Evolutionary conservation across 2,329 filamentous ascomycete genomes (phyloP).

Genomic region (Colletotrichum echinochloae): DNA sequence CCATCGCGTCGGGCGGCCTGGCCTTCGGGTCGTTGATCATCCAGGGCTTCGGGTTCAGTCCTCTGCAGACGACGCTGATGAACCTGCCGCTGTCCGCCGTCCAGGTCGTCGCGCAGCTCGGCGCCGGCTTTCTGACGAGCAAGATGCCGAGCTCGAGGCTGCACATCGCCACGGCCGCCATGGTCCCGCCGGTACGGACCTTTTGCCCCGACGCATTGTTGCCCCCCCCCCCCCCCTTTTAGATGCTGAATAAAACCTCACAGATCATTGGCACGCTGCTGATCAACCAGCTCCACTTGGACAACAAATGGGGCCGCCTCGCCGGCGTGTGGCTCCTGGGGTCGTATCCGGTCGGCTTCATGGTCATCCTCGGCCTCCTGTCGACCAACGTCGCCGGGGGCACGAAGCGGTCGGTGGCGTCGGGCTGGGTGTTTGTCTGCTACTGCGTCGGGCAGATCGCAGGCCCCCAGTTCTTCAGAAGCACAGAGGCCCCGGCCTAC

Average conservation of each 20-base stretch:
- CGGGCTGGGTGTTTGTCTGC: constrained; percentile 48
- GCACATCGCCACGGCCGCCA: constrained; percentile 28
- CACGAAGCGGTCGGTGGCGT: constrained; percentile 47
- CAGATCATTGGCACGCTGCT: constrained; percentile 34
- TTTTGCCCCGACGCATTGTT: too few species aligned
- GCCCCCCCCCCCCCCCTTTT: too few species aligned
- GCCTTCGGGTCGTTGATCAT: constrained; percentile 55
- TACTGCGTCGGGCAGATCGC: constrained; percentile 49
- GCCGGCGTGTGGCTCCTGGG: constrained; percentile 35
- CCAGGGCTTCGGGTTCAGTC: constrained; percentile 66
- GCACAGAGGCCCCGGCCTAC: constrained; percentile 32
- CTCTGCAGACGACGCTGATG: constrained; percentile 65
- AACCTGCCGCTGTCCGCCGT: constrained; percentile 59
- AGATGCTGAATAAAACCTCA: too few species aligned
- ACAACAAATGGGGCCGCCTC: constrained; percentile 37
- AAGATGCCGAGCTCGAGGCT: constrained; percentile 23
- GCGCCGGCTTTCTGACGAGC: constrained; percentile 32
- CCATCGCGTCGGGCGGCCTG: constrained; percentile 28
- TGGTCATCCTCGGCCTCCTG: constrained; percentile 34
- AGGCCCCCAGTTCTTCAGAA: constrained; percentile 49
- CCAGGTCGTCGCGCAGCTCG: constrained; percentile 29
- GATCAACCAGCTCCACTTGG: constrained; percentile 34
- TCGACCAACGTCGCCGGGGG: constrained; percentile 48
- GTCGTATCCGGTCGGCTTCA: constrained; percentile 37
- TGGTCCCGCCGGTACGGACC: constrained; percentile 27